Conservation (phyloP, 495 filamentous ascomycete species). For the Xylaria flabelliformis region DNA sequence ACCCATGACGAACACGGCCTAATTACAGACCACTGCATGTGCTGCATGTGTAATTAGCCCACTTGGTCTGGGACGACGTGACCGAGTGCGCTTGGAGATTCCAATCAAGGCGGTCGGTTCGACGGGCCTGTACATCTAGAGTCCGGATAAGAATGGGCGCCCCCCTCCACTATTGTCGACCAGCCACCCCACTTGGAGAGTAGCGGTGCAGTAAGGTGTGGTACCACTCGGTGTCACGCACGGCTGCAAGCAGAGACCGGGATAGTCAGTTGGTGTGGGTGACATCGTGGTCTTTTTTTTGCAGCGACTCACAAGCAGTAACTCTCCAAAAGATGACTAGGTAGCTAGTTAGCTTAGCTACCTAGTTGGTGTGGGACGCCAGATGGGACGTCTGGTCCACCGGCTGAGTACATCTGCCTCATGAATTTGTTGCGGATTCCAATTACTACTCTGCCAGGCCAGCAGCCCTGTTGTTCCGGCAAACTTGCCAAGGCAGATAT, state of each 20-base stretch:
- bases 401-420: constrained; percentile 25
- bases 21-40: constrained; percentile 44
- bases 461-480: constrained; percentile 39
- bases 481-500: background rate
- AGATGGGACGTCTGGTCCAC: constrained; percentile 37
- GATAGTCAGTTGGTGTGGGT: constrained; percentile 28
- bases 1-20: constrained; percentile 41
- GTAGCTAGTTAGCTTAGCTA: no score
- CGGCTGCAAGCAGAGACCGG: constrained; percentile 41
- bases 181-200: constrained; percentile 38
- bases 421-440: constrained; percentile 36
- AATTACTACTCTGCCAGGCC: constrained; percentile 41
- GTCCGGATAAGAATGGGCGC: constrained; percentile 38
- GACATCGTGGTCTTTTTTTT: constrained; percentile 36
- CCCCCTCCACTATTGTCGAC: constrained; percentile 42
- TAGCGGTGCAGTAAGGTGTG: constrained; percentile 37
- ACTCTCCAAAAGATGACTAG: constrained; percentile 35
- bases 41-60: constrained; percentile 44
- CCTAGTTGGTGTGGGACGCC: constrained; percentile 33
- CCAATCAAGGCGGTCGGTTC: constrained; percentile 50
- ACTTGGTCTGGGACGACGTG: constrained; percentile 38
- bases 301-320: constrained; percentile 35
- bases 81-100: constrained; percentile 53
- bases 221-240: constrained; percentile 44
- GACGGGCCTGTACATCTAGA: constrained; percentile 42